Evolutionary conservation across 352 stramenopile genomes (phyloP).

Genomic region (Phytophthora citricola): DNA sequence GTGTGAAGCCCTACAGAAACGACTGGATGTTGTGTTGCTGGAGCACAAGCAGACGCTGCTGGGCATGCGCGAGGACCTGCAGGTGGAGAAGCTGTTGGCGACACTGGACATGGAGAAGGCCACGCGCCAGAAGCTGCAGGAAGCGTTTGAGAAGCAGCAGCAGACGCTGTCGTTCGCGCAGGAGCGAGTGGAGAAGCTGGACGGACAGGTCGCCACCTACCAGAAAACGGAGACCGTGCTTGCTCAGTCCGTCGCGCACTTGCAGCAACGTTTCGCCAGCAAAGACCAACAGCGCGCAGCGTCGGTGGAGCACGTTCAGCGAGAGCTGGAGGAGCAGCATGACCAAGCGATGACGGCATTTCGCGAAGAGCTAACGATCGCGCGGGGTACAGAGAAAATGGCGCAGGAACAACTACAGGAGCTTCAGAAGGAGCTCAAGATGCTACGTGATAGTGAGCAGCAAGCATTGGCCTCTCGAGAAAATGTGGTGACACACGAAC

Average conservation of each 20-base stretch:
- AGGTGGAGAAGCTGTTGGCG: slow-evolving; percentile 55
- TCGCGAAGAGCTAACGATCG: slow-evolving; percentile 41
- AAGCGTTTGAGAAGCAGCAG: slow-evolving; percentile 53
- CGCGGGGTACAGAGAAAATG: slow-evolving; percentile 36
- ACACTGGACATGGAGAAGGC: slow-evolving; percentile 68
- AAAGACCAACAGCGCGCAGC: slow-evolving; percentile 69
- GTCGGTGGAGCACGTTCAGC: slow-evolving; percentile 46
- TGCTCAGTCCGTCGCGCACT: slow-evolving; percentile 69
- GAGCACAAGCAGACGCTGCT: slow-evolving; percentile 58
- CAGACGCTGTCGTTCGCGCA: slow-evolving; percentile 46
- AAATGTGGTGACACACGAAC: slow-evolving; percentile 32
- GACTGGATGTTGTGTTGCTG: slow-evolving; percentile 51
- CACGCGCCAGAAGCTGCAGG: slow-evolving; percentile 42
- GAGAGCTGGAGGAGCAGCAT: slow-evolving; percentile 50
- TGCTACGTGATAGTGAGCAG: slow-evolving; percentile 38
- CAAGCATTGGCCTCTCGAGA: slow-evolving; percentile 29
- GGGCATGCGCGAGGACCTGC: slow-evolving; percentile 56
- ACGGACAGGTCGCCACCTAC: slow-evolving; percentile 61
- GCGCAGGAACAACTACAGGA: slow-evolving; percentile 41
- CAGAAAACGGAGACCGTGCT: slow-evolving; percentile 83
- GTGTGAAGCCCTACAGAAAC: slow-evolving; percentile 40
- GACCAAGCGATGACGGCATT: slow-evolving; percentile 36
- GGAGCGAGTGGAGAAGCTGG: slow-evolving; percentile 51
- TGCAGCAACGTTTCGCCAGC: slow-evolving; percentile 64
- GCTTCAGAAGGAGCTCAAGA: slow-evolving; percentile 36